These are phyloP conservation scores for Cruciata laevipes DNA, from an alignment of 257 asterid species.

Conservation along the genomic window DNA sequence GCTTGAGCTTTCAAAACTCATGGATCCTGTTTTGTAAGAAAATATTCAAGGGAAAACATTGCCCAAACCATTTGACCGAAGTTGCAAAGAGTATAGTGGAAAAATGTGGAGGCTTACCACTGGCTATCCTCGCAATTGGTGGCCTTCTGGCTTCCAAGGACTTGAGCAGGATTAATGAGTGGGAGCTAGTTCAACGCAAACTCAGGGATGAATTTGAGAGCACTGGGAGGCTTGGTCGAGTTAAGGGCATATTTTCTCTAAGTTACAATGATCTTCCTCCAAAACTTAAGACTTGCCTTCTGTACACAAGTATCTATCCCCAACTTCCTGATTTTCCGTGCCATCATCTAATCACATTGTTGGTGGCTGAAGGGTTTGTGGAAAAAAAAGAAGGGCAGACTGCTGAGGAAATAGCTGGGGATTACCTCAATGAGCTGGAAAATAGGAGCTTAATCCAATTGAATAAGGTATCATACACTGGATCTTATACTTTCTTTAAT, in stretches of 20 bases:
- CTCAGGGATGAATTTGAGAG: conserved; percentile 16
- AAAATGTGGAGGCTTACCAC: conserved; percentile 24
- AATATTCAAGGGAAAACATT: no score
- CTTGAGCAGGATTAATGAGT: conserved; percentile 7
- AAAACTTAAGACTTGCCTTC: conserved; percentile 18
- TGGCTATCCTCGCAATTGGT: conserved; percentile 19
- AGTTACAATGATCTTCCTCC: conserved; percentile 22
- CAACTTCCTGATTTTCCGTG: conserved; percentile 2
- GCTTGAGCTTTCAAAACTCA: conserved; percentile 13
- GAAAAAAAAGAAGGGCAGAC: not conserved
- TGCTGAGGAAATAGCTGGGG: conserved; percentile 14
- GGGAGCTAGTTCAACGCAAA: conserved; percentile 11
- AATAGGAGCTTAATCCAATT: conserved; percentile 22
- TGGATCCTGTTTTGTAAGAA: conserved; percentile 15
- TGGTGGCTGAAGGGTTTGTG: conserved; percentile 21
- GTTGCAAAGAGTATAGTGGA: conserved; percentile 6
- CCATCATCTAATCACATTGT: not conserved
- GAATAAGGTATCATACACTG: not conserved
- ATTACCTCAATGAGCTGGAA: conserved; percentile 20
- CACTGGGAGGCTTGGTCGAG: conserved; percentile 3
- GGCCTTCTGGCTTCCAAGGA: conserved; percentile 22
- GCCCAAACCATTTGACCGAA: not conserved
- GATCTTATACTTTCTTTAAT: not conserved
- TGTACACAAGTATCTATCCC: conserved; percentile 20
- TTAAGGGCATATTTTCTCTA: conserved; percentile 9